These are phyloP conservation scores for Isochrysis galbana DNA, from an alignment of 78 protist species.

Conservation along the genomic window DNA sequence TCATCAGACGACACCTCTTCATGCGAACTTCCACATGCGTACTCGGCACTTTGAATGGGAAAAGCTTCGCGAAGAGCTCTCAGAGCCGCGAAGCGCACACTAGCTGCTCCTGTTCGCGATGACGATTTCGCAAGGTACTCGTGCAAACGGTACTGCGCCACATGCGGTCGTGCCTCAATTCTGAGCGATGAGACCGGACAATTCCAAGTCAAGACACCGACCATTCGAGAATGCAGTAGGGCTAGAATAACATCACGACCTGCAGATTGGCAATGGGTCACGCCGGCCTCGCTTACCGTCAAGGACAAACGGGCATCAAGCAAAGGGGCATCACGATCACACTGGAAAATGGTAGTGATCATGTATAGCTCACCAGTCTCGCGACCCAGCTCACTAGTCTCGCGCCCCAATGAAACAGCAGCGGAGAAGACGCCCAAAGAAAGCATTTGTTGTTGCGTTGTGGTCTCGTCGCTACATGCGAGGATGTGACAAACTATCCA, in stretches of 20 bases:
- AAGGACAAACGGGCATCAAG: too few relatives aligned
- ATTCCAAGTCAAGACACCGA: not conserved
- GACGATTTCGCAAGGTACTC: not conserved
- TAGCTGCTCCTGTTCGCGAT: not conserved
- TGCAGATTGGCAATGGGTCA: too few relatives aligned
- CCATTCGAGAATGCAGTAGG: not conserved
- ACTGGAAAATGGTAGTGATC: too few relatives aligned
- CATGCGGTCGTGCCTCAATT: not conserved
- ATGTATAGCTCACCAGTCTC: too few relatives aligned
- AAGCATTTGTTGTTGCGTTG: not conserved
- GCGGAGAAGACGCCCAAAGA: not conserved
- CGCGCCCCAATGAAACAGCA: not conserved
- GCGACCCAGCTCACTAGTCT: not conserved
- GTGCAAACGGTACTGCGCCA: not conserved
- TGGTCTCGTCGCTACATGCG: not conserved
- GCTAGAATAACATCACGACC: too few relatives aligned
- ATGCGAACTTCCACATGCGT: not conserved
- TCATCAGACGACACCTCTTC: not conserved
- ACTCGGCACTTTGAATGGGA: not conserved
- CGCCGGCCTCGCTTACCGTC: too few relatives aligned
- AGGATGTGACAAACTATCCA: not conserved
- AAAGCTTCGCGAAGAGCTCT: not conserved
- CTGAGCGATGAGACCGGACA: not conserved
- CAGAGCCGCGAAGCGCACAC: not conserved
- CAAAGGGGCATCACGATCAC: too few relatives aligned